Evolutionary conservation across 2,329 filamentous ascomycete species (phyloP), one percentile per base, ranked within the genome.

Genomic region (Talaromyces sp.): DNA sequence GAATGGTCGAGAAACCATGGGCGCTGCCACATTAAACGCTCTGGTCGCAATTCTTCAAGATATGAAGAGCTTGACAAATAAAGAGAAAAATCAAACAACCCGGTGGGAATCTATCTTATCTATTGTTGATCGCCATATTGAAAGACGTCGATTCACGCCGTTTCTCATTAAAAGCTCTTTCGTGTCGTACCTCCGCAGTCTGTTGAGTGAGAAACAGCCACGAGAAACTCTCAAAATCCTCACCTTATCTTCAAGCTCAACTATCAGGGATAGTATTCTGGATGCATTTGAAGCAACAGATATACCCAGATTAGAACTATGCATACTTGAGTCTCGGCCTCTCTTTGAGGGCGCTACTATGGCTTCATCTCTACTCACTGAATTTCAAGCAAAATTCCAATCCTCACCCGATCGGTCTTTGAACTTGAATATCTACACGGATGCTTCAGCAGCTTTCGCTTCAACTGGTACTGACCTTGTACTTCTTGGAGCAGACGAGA

Each of bases 1-100:
- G 62, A 85, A 86, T 49, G 83, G 84, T 0, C 78, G 84, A n/a
- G 83, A 85, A 56, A 85, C 81, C 65, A 88, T 88, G 85, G 80
- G 80, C 1, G 81, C 85, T 0, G 80, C 84, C 1, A 84, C 87
- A 24, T 73, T 83, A 35, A 70, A 66, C 50, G 62, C 65, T 16
- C 48, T 71, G 22, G 43, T 70, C 3, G 42, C 48, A 2, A 55
- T 68, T 1, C 49, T 73, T 11, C 52, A 60, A 35, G 61, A 62
- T 35, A 57, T 68, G 29, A 49, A 65, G 41, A 20, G 69, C 58
- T 40, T 61, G 71, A 9, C 44, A 37, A 66, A 42, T 3, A 46
- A 64, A n/a, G 49, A 52, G n/a, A 51, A 50, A 10, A 36, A 57
- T 2, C 19, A 60, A 2, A 52, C 63, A 5, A 27, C 47, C 14